phyloP scores from a whole-genome alignment of 257 asterid genomes.

The Solanum paucissectum region DNA sequence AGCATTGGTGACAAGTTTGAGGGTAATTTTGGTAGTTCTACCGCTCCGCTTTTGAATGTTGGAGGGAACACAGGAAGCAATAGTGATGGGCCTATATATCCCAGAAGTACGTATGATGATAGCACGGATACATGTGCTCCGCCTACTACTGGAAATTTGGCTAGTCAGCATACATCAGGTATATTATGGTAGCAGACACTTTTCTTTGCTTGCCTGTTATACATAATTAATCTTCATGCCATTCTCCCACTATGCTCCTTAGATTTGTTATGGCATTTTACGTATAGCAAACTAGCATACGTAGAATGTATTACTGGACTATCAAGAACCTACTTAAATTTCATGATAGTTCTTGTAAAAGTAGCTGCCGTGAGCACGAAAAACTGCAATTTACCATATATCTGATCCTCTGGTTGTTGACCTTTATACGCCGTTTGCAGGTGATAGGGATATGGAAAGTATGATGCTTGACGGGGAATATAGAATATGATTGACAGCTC shows the following conservation, averaged over 20 bases:
- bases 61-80: constrained; percentile 17
- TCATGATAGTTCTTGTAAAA: not conserved
- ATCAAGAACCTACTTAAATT: not conserved
- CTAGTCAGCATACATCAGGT: constrained; percentile 1
- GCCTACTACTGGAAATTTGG: constrained; percentile 26
- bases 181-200: not conserved
- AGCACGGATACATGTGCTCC: constrained; percentile 26
- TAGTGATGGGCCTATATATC: constrained; percentile 12
- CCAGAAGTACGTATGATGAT: constrained; percentile 14
- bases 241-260: not conserved
- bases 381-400: not conserved
- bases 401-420: not conserved
- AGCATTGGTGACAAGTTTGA: constrained; percentile 16
- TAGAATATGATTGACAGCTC: not conserved
- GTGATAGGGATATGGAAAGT: not conserved
- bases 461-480: not conserved
- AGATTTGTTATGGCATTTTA: not conserved
- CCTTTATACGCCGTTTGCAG: not conserved
- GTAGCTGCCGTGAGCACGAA: not conserved
- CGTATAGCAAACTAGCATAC: not conserved
- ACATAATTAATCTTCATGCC: not conserved
- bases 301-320: not conserved
- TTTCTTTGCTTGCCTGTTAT: not conserved
- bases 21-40: constrained; percentile 16
- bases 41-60: constrained; percentile 15